phyloP scores from a whole-genome alignment of 2,329 filamentous ascomycete species.

The Ceratocystis diversiconidia region DNA sequence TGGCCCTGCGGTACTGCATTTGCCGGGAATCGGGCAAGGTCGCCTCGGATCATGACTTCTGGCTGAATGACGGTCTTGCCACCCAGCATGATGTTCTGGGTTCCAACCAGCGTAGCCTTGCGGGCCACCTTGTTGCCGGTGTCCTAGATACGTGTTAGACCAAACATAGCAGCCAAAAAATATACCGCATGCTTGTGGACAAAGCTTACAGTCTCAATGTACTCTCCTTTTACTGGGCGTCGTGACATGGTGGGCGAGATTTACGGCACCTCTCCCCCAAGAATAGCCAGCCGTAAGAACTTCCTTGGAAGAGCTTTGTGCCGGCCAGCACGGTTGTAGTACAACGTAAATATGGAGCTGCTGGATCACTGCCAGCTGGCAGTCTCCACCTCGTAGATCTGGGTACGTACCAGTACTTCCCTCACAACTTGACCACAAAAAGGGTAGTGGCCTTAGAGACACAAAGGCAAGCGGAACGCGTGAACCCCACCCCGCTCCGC shows the following conservation, averaged over 20 bases:
- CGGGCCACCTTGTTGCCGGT: slow-evolving; percentile 97
- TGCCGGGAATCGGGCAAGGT: slow-evolving; percentile 52
- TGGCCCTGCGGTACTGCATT: slow-evolving; percentile 28
- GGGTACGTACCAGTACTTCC: neutral
- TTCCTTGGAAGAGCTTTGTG: too few relatives aligned
- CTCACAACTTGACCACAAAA: neutral
- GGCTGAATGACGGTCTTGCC: slow-evolving; percentile 93
- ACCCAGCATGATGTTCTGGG: slow-evolving; percentile 93
- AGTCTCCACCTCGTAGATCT: neutral
- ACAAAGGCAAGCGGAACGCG: neutral
- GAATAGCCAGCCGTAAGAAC: neutral
- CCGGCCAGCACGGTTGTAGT: neutral
- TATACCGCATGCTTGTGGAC: neutral
- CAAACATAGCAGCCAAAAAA: neutral
- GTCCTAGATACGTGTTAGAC: slow-evolving; percentile 42
- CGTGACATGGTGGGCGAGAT: slow-evolving; percentile 46
- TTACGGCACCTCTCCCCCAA: neutral
- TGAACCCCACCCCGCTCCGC: neutral
- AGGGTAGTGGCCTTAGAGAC: neutral
- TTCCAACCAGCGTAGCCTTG: slow-evolving; percentile 80
- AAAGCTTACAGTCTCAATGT: slow-evolving; percentile 75
- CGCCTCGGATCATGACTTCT: slow-evolving; percentile 85
- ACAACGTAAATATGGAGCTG: neutral
- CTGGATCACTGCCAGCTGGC: neutral
- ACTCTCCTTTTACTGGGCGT: slow-evolving; percentile 72